Base-by-base conservation (phyloP, 129 eudicot species). In the Centaurea solstitialis region DNA sequence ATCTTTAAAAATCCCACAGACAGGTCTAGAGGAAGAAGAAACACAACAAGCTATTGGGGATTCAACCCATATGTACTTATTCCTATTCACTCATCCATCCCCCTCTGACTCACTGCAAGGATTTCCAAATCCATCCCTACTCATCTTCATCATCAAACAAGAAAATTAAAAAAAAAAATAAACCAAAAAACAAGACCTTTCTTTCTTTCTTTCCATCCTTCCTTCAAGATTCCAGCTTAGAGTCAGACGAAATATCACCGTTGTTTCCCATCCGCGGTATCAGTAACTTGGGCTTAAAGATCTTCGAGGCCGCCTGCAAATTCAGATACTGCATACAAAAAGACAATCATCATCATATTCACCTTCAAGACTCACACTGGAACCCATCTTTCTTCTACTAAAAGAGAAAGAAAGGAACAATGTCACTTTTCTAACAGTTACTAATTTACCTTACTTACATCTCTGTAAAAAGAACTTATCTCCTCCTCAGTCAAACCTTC, bases 401-500 rank as follows among this genome's bases (percentile, higher is more conserved):
- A 24, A 20, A 11, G 7, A 5, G 50, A 71, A 41, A 41, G 47
- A 45, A 45, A 22, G 39, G 39, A 70, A 7, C 65, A 72, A 76
- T 76, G 59, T 37, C 10, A 59, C 37, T 35, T 23, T 70, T 72
- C 9, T 50, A 21, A 7, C 37, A 71, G 15, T 26, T n/a, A 13
- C 6, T 61, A 0, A 17, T 59, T 41, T 92, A 88, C 97, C 91
- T 90, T 91, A 78, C 79, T 85, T 15, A 85, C 79, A 73, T 92
- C 88, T 85, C 80, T 76, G 87, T 82, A 88, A 82, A 92, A 95
- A 47, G 94, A 90, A 85, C 57, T 89, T 70, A 93, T 95, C 89
- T 95, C 99, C 81, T 95, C 99, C 77, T 92, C 98, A 18, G 98
- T 95, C 71, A 95, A 91, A 18, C 94, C 94, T 76, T 80, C 99